Percentiles rank a stretch among this genome's conserved stretches.
These are phyloP conservation scores for Arachis stenosperma DNA, from an alignment of 306 rosid species.

Conservation along the genomic window DNA sequence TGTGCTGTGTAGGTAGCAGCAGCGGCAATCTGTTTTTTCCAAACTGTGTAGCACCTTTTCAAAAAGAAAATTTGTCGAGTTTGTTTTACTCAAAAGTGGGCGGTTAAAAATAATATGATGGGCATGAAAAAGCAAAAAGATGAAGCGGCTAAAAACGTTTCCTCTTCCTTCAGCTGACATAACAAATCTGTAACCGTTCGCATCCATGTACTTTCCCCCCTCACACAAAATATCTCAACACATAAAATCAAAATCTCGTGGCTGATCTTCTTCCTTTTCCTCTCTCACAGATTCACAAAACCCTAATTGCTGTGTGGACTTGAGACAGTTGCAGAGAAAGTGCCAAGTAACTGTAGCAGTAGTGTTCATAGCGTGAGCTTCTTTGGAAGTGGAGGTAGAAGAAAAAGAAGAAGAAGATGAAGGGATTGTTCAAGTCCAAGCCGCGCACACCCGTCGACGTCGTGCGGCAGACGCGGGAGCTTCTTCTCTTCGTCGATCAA, in stretches of 20 bases:
- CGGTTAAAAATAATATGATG: not conserved
- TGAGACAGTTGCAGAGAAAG: not conserved
- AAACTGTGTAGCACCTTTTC: too few species aligned
- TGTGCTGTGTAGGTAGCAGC: not conserved
- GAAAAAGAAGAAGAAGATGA: constrained; percentile 52
- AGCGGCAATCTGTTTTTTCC: not conserved
- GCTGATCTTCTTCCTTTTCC: not conserved
- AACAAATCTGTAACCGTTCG: not conserved
- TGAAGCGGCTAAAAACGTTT: not conserved
- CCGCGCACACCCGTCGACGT: constrained; percentile 86
- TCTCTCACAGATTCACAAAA: not conserved
- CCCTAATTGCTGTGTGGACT: constrained; percentile 29
- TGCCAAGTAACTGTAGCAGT: not conserved
- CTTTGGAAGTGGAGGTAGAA: not conserved
- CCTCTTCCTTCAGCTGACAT: not conserved
- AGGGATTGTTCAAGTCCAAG: constrained; percentile 92
- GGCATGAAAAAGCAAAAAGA: not conserved
- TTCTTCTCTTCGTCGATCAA: constrained; percentile 63
- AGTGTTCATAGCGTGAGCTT: not conserved
- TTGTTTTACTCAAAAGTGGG: not conserved
- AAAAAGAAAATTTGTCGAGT: not conserved
- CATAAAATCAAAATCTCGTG: not conserved
- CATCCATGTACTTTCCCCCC: not conserved
- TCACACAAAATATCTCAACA: not conserved
- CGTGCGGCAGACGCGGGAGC: constrained; percentile 92